Base-by-base conservation (phyloP, 768 basidiomycete genomes). In the Suillus cothurnatus region DNA sequence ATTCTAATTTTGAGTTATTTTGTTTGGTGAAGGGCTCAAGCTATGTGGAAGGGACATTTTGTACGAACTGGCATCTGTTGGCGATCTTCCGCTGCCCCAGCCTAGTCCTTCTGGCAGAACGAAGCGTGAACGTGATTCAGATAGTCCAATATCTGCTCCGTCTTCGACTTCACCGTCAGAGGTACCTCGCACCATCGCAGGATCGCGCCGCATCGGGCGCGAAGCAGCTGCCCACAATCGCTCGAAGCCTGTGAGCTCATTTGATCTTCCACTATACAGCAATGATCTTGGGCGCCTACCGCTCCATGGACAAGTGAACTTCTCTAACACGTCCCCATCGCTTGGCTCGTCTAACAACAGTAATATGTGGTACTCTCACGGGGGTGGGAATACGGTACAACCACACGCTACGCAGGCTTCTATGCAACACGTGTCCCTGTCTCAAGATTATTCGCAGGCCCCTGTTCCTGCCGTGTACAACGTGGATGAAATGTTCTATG, bases 21-120 rank as follows among this genome's bases (percentile, higher is more conserved):
- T 26, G 36, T 36, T 49, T 4, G n/a, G 47, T 32, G 34, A 28
- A 9, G 12, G 11, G 17, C 50, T 53, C 4, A 38, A 41, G 14
- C 32, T 31, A 61, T 26, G 50, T 41, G 53, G 14, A 66, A 91
- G 90, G 89, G 89, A 91, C 69, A 84, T 92, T 49, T 76, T 92
- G 23, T 91, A 86, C 67, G 89, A 92, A 68, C 79, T 92, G 1
- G 88, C 90, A 4, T 87, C 83, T 0, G 89, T 87, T 5, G 89
- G 90, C 2, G 88, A 91, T 28, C 80, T 92, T 0, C 90, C 89
- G 0, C 79, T 91, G 6, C 90, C 90, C 2, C 81, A 84, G 58
- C 71, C 81, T 0, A 86, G 84, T 61, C 86, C 87, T 6, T 71
- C 76, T 0, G 77, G 82, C 5, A 81, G 74, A 19, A 81, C 84